Percentiles rank a stretch among this genome's conserved stretches.
Evolutionary conservation across 257 asterid species (phyloP).

Genomic region (Fraxinus excelsior): DNA sequence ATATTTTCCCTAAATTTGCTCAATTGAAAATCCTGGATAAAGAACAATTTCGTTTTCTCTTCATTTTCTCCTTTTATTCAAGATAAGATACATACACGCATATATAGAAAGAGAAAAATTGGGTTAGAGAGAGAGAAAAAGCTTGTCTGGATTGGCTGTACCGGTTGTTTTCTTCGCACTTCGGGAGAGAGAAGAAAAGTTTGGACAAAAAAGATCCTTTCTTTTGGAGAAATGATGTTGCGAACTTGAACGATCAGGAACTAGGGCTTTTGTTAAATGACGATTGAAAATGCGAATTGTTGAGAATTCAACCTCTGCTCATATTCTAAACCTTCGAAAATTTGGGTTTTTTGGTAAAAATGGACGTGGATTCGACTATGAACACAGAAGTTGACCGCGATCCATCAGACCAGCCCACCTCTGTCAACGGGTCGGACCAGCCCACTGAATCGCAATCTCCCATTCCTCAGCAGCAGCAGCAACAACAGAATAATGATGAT

Average conservation of each 20-base stretch:
- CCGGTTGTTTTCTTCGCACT: slow-evolving; percentile 35
- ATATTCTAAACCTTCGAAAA: slow-evolving; percentile 31
- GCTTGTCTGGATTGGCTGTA: slow-evolving; percentile 48
- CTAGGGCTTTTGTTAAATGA: slow-evolving; percentile 43
- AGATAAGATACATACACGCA: slow-evolving; percentile 9
- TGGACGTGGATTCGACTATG: slow-evolving; percentile 89
- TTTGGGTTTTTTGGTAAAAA: slow-evolving; percentile 55
- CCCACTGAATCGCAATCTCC: slow-evolving; percentile 44
- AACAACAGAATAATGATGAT: slow-evolving; percentile 34
- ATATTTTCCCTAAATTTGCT: neutral
- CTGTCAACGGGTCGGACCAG: slow-evolving; percentile 40
- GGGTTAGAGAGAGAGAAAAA: slow-evolving; percentile 37
- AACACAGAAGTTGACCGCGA: slow-evolving; percentile 75
- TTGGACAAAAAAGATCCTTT: neutral
- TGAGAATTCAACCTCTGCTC: slow-evolving; percentile 61
- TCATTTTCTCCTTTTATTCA: neutral
- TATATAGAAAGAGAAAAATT: slow-evolving; percentile 9
- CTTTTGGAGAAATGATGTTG: slow-evolving; percentile 4
- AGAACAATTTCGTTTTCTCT: neutral
- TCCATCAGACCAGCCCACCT: slow-evolving; percentile 55
- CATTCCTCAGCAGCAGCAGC: slow-evolving; percentile 42
- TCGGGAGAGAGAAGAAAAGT: slow-evolving; percentile 16
- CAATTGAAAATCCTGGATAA: neutral
- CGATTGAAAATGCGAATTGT: slow-evolving; percentile 49
- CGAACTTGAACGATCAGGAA: slow-evolving; percentile 34